A percentile compares a stretch with the other conserved stretches of the same genome.
phyloP scores from a whole-genome alignment of 139 green algal species.

The Eudorina sp. region DNA sequence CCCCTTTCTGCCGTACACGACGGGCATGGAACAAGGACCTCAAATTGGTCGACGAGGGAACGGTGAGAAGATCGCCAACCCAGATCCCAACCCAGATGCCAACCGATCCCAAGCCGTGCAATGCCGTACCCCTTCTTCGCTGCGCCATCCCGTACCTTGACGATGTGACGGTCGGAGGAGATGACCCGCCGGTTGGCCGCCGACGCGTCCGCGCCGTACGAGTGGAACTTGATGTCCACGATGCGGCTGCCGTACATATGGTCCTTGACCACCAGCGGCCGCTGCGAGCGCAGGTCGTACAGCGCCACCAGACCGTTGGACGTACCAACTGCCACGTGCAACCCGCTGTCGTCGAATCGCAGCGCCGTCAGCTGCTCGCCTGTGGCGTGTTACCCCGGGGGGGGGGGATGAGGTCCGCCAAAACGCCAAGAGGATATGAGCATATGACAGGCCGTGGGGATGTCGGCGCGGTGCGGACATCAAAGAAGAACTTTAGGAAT shows the following conservation, averaged over 20 bases:
- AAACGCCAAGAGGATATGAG: neutral
- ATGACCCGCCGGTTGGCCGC: constrained; percentile 72
- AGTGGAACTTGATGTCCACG: constrained; percentile 95
- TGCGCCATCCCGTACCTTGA: constrained; percentile 91
- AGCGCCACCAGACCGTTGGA: constrained; percentile 87
- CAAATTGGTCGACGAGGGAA: too few species aligned
- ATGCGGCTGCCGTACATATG: constrained; percentile 96
- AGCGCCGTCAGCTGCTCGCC: constrained; percentile 88
- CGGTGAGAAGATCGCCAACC: too few species aligned
- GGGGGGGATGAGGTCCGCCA: neutral
- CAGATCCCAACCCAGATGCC: too few species aligned
- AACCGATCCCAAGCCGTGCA: too few species aligned
- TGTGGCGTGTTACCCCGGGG: neutral
- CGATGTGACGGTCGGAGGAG: constrained; percentile 88
- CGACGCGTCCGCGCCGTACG: constrained; percentile 27
- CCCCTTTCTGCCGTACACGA: too few species aligned
- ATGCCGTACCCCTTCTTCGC: too few species aligned
- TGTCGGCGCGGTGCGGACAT: too few species aligned
- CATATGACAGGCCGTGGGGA: too few species aligned
- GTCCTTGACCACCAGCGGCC: constrained; percentile 92
- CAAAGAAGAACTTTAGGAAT: too few species aligned
- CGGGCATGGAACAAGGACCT: too few species aligned
- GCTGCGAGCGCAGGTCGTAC: constrained; percentile 85
- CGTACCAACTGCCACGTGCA: constrained; percentile 92
- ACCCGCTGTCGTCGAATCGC: constrained; percentile 85